Evolutionary conservation across 768 basidiomycete species (phyloP).

Genomic region (Panaeolus cyanescens): DNA sequence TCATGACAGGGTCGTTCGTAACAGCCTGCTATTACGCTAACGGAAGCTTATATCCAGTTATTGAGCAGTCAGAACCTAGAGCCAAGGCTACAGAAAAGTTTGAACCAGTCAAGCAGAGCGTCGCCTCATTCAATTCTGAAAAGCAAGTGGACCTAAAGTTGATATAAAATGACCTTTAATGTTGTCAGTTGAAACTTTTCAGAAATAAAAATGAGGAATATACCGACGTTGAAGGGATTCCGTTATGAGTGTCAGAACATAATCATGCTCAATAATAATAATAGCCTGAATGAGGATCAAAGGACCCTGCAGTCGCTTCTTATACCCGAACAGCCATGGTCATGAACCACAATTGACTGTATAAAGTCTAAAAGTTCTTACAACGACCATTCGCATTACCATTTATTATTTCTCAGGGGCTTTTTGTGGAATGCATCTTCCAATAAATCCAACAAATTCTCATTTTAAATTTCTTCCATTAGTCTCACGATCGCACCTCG

Average conservation of each 20-base stretch:
- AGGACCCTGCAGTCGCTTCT: background rate
- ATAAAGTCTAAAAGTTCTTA: background rate
- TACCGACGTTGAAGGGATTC: background rate
- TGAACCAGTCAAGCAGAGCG: too few relatives aligned
- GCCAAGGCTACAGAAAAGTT: background rate
- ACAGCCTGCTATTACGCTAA: background rate
- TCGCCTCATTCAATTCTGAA: too few relatives aligned
- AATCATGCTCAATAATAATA: too few relatives aligned
- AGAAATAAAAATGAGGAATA: too few relatives aligned
- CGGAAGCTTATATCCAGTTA: background rate
- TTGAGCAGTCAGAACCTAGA: background rate
- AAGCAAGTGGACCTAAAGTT: too few relatives aligned
- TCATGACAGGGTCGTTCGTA: background rate
- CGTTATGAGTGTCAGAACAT: too few relatives aligned
- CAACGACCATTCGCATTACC: background rate
- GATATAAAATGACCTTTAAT: too few relatives aligned
- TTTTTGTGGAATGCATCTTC: background rate
- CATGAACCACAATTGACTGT: background rate
- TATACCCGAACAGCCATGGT: background rate
- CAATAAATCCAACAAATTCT: background rate
- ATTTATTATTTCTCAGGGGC: background rate
- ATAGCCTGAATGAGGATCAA: background rate
- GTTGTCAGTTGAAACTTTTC: too few relatives aligned
- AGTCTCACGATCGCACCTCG: constrained; percentile 1
- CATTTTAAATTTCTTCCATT: background rate